Base-by-base conservation (phyloP, 2,329 filamentous ascomycete species). In the Fonsecaea multimorphosa region DNA sequence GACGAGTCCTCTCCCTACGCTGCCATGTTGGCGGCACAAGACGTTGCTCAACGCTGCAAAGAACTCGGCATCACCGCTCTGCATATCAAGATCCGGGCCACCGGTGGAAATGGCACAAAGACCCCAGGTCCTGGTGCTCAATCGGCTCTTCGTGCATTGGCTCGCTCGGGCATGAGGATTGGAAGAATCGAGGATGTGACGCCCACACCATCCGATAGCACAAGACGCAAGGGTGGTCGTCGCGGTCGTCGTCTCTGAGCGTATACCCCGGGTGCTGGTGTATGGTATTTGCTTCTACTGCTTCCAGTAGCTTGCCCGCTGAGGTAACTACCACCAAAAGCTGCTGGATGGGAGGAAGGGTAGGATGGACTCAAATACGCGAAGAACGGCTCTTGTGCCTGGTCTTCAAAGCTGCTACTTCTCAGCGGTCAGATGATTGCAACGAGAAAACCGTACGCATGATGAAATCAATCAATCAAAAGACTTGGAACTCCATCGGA, bases 71-170 rank as follows among this genome's bases (percentile, higher is more conserved):
- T 95, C 80, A 97, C 93, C 81, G 94, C 95, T 80, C 92, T 99
- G 73, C 96, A 99, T 89, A 96, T 99, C 89, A 99, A 99, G 92
- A 99, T 99, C 87, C 90, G 96, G 82, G 96, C 95, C 82, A 99
- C 95, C 79, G 95, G 95, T 87, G 93, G 93, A 93, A 99, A 98
- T 88, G 93, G 94, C 80, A 99, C 95, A 87, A 99, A 99, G 92
- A 99, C 96, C 82, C 95, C 95, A 79, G 95, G 95, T 79, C 95
- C 95, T 78, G 96, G 95, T 87, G 95, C 95, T 76, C 96, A 99
- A 87, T 98, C 95, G 73, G 95, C 95, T 78, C 94, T 99, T 84
- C 95, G 95, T 82, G 96, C 95, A 78, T 91, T 99, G 75, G 95
- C 95, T 81, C 96, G 95, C 88, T 93, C 95, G 77, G 95, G 95